These are phyloP conservation scores for Turnera subulata DNA, from an alignment of 345 rosid genomes.

Conservation along the genomic window DNA sequence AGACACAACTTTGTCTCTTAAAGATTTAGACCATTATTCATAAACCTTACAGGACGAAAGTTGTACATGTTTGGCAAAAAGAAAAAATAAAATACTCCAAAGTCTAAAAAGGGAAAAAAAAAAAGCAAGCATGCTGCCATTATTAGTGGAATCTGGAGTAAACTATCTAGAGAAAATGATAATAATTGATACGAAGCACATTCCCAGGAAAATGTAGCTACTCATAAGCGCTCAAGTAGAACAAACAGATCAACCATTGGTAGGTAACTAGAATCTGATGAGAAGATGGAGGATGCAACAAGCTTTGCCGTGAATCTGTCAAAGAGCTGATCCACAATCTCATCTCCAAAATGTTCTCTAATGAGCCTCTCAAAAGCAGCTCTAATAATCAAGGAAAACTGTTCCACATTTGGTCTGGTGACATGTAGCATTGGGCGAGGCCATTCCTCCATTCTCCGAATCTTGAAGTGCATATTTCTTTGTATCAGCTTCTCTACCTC, in stretches of 20 bases:
- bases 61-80: too few relatives aligned
- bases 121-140: too few relatives aligned
- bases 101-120: too few relatives aligned
- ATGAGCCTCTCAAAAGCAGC: constrained; percentile 6
- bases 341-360: neutral
- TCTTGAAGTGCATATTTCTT: constrained; percentile 14
- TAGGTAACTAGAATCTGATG: neutral
- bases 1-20: too few relatives aligned
- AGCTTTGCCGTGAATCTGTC: neutral
- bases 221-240: neutral
- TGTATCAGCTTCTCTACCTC: constrained; percentile 13
- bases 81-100: too few relatives aligned
- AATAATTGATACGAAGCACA: too few relatives aligned
- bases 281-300: neutral
- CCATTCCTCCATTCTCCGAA: constrained; percentile 21
- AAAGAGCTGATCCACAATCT: neutral
- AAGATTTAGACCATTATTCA: too few relatives aligned
- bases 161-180: too few relatives aligned
- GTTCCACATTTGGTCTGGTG: neutral
- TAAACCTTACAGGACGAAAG: too few relatives aligned
- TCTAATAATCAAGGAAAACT: neutral
- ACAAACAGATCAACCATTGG: neutral
- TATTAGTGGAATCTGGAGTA: too few relatives aligned
- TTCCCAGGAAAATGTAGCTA: too few relatives aligned
- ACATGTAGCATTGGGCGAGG: neutral